Base-by-base conservation (phyloP, 2,329 filamentous ascomycete genomes). In the Hymenoscyphus occultus region DNA sequence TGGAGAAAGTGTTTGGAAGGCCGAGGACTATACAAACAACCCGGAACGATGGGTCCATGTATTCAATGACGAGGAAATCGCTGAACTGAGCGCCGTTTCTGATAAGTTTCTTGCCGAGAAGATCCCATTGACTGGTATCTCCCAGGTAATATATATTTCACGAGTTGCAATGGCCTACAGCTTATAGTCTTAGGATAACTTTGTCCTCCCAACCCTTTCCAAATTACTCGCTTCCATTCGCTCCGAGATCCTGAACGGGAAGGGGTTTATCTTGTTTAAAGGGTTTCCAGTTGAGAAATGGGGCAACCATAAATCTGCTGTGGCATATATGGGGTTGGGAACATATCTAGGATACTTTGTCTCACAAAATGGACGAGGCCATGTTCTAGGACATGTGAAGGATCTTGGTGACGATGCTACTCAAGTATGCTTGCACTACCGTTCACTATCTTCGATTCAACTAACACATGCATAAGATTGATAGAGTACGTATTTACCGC, bases 241-340 rank as follows among this genome's bases (percentile, higher is more conserved):
- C 60, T 80, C 83, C 19, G 89, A 91, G 67, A 80, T 91, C n/a
- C 78, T 96, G 64, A 86, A 96, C 74, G 92, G 91, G 69, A 95
- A 95, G 74, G 93, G 93, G 16, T 96, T 96, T 79, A 90, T 95
- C 68, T 84, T 96, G 14, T 95, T 96, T 82, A 96, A 95, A 76
- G 87, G 90, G 61, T 89, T 96, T 76, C 92, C 92, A 0, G 90
- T 93, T 0, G 73, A 84, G 56, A 76, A 84, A 77, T 97, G 93
- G 93, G 87, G 89, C 0, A 85, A 86, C 61, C 84, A 87, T 75
- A 96, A 96, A 79, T 91, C 87, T 12, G 92, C 92, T 7, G 87
- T 92, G 12, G 92, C 90, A n/a, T 96, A 96, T 79, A 93, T 96
- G 89, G 93, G 93, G 3, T 83, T 97, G 1, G 89, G 91, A 51